phyloP scores from a whole-genome alignment of 2,329 filamentous ascomycete genomes.

The Aureobasidium subglaciale region DNA sequence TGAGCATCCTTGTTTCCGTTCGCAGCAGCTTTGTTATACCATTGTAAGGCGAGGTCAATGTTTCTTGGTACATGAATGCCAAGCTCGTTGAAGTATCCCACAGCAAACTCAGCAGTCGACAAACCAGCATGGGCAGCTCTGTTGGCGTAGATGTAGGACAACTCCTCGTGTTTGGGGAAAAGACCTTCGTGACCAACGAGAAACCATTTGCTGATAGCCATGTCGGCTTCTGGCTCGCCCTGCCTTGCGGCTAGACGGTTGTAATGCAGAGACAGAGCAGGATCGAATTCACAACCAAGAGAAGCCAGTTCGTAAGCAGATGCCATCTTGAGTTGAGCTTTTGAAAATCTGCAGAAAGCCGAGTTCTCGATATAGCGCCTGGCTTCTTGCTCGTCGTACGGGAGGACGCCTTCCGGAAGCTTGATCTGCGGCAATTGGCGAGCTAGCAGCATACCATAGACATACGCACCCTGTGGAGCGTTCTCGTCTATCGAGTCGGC shows the following conservation, averaged over 20 bases:
- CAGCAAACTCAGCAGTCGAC: constrained; percentile 86
- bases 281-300: constrained; percentile 89
- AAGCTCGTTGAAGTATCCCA: constrained; percentile 97
- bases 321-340: constrained; percentile 95
- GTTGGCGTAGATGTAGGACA: constrained; percentile 86
- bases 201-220: constrained; percentile 98
- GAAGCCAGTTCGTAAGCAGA: constrained; percentile 92
- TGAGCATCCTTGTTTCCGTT: constrained; percentile 88
- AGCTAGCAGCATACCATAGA: constrained; percentile 81
- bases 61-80: constrained; percentile 86
- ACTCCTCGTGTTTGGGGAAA: constrained; percentile 90
- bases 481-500: constrained; percentile 91
- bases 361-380: constrained; percentile 92
- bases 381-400: constrained; percentile 64
- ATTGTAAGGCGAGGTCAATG: constrained; percentile 70
- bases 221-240: constrained; percentile 85
- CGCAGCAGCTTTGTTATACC: constrained; percentile 84
- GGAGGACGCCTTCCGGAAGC: constrained; percentile 65
- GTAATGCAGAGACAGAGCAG: constrained; percentile 87
- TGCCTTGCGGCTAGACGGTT: constrained; percentile 88
- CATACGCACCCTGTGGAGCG: constrained; percentile 89
- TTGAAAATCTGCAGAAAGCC: constrained; percentile 89
- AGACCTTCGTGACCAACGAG: constrained; percentile 87
- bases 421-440: constrained; percentile 85
- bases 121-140: constrained; percentile 76